Percentiles rank a stretch among this genome's conserved stretches.
phyloP scores from a whole-genome alignment of 1,139 yeast genomes.

The Spencermartinsiella ligniputridi region DNA sequence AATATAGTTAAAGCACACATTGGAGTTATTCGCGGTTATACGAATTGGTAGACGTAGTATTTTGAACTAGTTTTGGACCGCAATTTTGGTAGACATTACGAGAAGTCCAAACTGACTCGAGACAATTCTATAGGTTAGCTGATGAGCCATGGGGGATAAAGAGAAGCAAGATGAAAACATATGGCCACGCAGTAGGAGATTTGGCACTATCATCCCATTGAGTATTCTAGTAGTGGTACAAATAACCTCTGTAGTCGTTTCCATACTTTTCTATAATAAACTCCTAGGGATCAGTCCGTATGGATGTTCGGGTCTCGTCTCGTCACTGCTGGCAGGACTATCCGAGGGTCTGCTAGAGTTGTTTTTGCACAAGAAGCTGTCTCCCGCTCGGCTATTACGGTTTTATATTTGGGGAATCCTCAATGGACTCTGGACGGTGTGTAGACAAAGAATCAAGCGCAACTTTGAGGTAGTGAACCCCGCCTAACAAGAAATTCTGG shows the following conservation, averaged over 20 bases:
- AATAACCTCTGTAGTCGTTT: slow-evolving; percentile 11
- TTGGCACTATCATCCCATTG: not conserved
- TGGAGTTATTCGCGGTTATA: too few relatives aligned
- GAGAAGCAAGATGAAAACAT: not conserved
- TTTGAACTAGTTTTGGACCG: too few relatives aligned
- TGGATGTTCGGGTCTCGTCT: slow-evolving; percentile 34
- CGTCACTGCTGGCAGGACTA: slow-evolving; percentile 32
- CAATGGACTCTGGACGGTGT: slow-evolving; percentile 35
- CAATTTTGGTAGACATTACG: too few relatives aligned
- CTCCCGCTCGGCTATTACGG: slow-evolving; percentile 23
- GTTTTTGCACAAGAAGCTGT: slow-evolving; percentile 17
- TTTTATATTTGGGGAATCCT: slow-evolving; percentile 37
- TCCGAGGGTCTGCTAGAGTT: slow-evolving; percentile 34
- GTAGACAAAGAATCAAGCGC: too few relatives aligned
- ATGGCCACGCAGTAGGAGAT: not conserved
- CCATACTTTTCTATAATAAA: slow-evolving; percentile 20
- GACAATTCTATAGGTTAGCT: too few relatives aligned
- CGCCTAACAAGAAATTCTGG: slow-evolving; percentile 30
- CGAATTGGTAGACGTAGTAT: too few relatives aligned
- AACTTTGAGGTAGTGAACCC: not conserved
- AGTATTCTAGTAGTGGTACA: slow-evolving; percentile 9
- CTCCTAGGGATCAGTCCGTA: slow-evolving; percentile 24
- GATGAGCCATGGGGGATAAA: not conserved
- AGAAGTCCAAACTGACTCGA: too few relatives aligned
- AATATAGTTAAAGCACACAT: too few relatives aligned